Percentiles rank a stretch among this genome's conserved stretches.
phyloP scores from a whole-genome alignment of 1,284 basidiomycete genomes.

The Ceratobasidium sp. region DNA sequence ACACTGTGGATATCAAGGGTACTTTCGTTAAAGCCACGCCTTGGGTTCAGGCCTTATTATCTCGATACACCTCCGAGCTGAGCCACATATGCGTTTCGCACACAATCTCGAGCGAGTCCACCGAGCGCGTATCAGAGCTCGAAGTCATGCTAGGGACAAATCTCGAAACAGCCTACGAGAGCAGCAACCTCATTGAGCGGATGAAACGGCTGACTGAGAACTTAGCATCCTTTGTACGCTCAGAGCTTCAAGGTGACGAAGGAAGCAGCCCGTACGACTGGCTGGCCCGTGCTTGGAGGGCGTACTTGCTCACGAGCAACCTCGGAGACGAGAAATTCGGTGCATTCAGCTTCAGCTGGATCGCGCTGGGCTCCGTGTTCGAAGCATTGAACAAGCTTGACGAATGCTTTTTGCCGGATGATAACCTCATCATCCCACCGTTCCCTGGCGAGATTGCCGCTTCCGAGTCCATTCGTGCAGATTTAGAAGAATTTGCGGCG shows the following conservation, averaged over 20 bases:
- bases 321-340: conserved; percentile 12
- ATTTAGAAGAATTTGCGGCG: conserved; percentile 6
- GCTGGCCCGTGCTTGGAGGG: conserved; percentile 44
- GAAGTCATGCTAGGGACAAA: conserved; percentile 44
- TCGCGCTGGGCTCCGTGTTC: not conserved
- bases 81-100: conserved; percentile 44
- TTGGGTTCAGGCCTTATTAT: conserved; percentile 27
- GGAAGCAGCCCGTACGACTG: not conserved
- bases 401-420: not conserved
- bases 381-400: conserved; percentile 4
- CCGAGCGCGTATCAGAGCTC: conserved; percentile 24
- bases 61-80: conserved; percentile 33
- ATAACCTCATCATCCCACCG: not conserved
- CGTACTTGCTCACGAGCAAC: not conserved
- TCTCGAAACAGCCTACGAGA: conserved; percentile 19
- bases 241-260: conserved; percentile 15
- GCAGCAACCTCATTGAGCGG: conserved; percentile 27
- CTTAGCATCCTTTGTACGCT: conserved; percentile 1
- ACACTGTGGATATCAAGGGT: not conserved
- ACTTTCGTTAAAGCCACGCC: not conserved
- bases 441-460: not conserved
- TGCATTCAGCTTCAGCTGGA: conserved; percentile 32
- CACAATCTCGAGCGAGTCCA: conserved; percentile 9
- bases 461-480: not conserved
- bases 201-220: conserved; percentile 20